phyloP scores from a whole-genome alignment of 176 grass and related monocot species.

The Poa annua region DNA sequence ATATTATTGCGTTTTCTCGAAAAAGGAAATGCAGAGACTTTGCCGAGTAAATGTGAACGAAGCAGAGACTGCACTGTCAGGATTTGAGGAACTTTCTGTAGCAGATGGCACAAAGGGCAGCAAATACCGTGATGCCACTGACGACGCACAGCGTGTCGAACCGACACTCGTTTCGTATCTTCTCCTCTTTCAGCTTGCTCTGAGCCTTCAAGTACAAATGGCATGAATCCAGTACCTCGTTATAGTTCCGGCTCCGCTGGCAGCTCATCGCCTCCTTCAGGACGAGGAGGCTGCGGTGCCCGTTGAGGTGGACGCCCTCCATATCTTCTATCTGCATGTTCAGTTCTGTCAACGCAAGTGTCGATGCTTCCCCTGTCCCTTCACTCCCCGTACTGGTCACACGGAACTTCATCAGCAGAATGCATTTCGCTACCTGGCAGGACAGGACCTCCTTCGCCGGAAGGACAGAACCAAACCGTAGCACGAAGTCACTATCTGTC shows the following conservation, averaged over 20 bases:
- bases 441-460: slow-evolving; percentile 48
- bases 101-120: slow-evolving; percentile 38
- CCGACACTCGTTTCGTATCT: slow-evolving; percentile 43
- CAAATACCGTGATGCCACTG: slow-evolving; percentile 38
- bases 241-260: slow-evolving; percentile 42
- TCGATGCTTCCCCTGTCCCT: slow-evolving; percentile 3
- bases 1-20: too few relatives aligned
- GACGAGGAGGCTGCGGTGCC: slow-evolving; percentile 43
- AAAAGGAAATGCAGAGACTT: neutral
- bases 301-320: slow-evolving; percentile 23
- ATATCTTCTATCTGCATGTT: slow-evolving; percentile 52
- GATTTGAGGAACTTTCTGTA: slow-evolving; percentile 36
- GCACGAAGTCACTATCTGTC: slow-evolving; percentile 44
- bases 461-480: slow-evolving; percentile 47
- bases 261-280: slow-evolving; percentile 50
- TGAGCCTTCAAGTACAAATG: slow-evolving; percentile 48
- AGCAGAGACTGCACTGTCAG: neutral
- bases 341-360: slow-evolving; percentile 28
- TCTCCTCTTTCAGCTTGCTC: slow-evolving; percentile 49
- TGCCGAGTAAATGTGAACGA: neutral
- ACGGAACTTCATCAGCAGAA: slow-evolving; percentile 42
- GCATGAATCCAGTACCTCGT: slow-evolving; percentile 51
- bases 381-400: slow-evolving; percentile 27
- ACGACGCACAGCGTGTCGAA: slow-evolving; percentile 46
- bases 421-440: slow-evolving; percentile 49